phyloP scores from a whole-genome alignment of 2,329 filamentous ascomycete genomes.

The Exophiala aquamarina region DNA sequence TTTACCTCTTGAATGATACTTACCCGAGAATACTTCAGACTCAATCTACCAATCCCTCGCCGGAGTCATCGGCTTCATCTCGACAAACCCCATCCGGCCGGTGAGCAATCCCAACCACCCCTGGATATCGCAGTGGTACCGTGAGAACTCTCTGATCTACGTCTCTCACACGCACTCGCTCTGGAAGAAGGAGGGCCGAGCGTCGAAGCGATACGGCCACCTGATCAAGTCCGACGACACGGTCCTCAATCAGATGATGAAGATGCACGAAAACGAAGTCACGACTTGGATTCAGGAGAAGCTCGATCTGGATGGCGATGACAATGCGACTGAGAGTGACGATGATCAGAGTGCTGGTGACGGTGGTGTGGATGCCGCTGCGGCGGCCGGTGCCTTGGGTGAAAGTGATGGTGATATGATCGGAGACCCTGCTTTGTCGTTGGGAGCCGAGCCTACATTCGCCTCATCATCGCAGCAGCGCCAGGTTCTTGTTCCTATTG shows the following conservation, averaged over 20 bases:
- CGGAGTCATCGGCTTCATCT: conserved; percentile 78
- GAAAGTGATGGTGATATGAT: conserved; percentile 15
- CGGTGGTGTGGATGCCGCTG: conserved; percentile 37
- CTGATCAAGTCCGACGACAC: conserved; percentile 47
- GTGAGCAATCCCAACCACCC: conserved; percentile 75
- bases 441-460: too few species aligned
- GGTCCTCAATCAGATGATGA: conserved; percentile 57
- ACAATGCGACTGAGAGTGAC: conserved; percentile 29
- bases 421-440: conserved; percentile 7
- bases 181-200: conserved; percentile 67
- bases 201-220: conserved; percentile 58
- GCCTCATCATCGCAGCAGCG: not conserved
- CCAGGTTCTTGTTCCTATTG: not conserved
- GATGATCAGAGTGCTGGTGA: conserved; percentile 5
- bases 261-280: conserved; percentile 52
- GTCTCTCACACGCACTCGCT: conserved; percentile 73
- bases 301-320: conserved; percentile 29
- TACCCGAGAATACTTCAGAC: too few species aligned
- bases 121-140: conserved; percentile 76
- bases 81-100: conserved; percentile 70
- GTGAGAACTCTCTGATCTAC: conserved; percentile 75
- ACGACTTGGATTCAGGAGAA: conserved; percentile 46
- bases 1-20: too few species aligned
- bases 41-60: conserved; percentile 66
- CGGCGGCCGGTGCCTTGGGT: not conserved